Percentiles rank a stretch among this genome's conserved stretches.
Conservation (phyloP, 163 green algal genomes). For the Chlamydomonas reinhardtii region DNA sequence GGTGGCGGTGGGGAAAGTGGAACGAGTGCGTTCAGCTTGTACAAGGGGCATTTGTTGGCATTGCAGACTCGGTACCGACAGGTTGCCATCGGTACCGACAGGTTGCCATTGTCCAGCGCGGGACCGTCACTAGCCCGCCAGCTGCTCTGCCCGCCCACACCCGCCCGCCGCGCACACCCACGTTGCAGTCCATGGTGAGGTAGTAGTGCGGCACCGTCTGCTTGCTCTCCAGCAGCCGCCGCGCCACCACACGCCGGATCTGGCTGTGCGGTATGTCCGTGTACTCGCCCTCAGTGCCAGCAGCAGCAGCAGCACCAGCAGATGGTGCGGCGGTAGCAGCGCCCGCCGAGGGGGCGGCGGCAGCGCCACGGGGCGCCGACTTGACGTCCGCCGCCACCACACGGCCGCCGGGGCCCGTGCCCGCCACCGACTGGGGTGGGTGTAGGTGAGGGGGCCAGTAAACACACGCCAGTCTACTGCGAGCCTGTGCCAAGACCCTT, state of each 20-base stretch:
- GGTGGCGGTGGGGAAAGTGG: not conserved
- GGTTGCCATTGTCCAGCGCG: too few relatives aligned
- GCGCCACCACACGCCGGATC: conserved; percentile 89
- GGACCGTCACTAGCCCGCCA: too few relatives aligned
- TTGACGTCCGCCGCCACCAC: conserved; percentile 88
- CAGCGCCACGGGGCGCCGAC: conserved; percentile 3
- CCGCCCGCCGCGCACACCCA: not conserved
- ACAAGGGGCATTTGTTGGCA: too few relatives aligned
- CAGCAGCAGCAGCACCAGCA: not conserved
- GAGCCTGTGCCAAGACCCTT: too few relatives aligned
- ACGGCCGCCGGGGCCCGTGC: conserved; percentile 83
- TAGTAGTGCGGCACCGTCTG: conserved; percentile 98
- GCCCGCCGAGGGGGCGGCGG: not conserved
- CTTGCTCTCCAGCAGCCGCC: conserved; percentile 93
- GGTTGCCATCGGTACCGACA: too few relatives aligned
- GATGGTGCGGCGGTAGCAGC: not conserved
- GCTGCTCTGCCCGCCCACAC: too few relatives aligned
- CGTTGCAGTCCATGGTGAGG: conserved; percentile 86
- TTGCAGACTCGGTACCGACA: too few relatives aligned
- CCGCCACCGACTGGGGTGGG: conserved; percentile 53
- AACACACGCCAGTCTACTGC: too few relatives aligned
- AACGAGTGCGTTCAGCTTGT: too few relatives aligned
- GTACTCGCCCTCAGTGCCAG: conserved; percentile 23
- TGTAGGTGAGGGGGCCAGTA: too few relatives aligned
- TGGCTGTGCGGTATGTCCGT: conserved; percentile 76